Percentiles rank a stretch among this genome's conserved stretches.
Evolutionary conservation across 164 flowering plant genomes (phyloP).

Genomic region (Tetrastigma voinierianum): DNA sequence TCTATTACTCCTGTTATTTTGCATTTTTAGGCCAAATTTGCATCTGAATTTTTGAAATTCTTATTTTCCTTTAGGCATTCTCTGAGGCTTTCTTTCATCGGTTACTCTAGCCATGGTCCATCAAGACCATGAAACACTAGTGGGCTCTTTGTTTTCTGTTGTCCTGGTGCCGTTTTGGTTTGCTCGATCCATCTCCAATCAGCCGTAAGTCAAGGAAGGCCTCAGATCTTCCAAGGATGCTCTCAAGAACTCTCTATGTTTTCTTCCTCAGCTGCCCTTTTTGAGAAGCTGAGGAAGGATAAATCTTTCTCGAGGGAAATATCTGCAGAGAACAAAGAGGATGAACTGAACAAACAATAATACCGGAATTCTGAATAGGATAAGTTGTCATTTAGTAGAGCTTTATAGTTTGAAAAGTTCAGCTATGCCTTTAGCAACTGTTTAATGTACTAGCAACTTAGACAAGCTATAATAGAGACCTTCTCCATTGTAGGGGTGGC

Average conservation of each 20-base stretch:
- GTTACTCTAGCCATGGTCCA: slow-evolving; percentile 85
- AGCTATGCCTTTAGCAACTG: slow-evolving; percentile 29
- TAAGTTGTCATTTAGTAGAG: slow-evolving; percentile 63
- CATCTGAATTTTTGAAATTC: not conserved
- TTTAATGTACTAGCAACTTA: slow-evolving; percentile 13
- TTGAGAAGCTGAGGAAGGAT: slow-evolving; percentile 74
- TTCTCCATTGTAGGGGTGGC: not conserved
- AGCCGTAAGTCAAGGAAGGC: slow-evolving; percentile 34
- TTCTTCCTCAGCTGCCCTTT: slow-evolving; percentile 98
- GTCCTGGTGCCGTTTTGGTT: slow-evolving; percentile 91
- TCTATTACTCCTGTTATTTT: not conserved
- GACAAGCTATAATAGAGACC: slow-evolving; percentile 8
- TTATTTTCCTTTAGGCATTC: slow-evolving; percentile 56
- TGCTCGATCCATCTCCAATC: slow-evolving; percentile 44
- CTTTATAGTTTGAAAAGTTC: slow-evolving; percentile 42
- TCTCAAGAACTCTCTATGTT: slow-evolving; percentile 94
- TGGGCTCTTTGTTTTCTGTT: slow-evolving; percentile 91
- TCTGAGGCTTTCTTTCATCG: slow-evolving; percentile 96
- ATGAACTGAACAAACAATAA: slow-evolving; percentile 24
- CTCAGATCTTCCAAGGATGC: slow-evolving; percentile 56
- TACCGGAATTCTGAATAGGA: slow-evolving; percentile 34
- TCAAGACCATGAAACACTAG: slow-evolving; percentile 84
- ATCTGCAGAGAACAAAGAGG: slow-evolving; percentile 24
- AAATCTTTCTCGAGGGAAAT: slow-evolving; percentile 37
- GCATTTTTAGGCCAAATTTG: not conserved